Percentiles rank a stretch among this genome's conserved stretches.
phyloP scores from a whole-genome alignment of 495 filamentous ascomycete species.

The Aspergillus baeticus region DNA sequence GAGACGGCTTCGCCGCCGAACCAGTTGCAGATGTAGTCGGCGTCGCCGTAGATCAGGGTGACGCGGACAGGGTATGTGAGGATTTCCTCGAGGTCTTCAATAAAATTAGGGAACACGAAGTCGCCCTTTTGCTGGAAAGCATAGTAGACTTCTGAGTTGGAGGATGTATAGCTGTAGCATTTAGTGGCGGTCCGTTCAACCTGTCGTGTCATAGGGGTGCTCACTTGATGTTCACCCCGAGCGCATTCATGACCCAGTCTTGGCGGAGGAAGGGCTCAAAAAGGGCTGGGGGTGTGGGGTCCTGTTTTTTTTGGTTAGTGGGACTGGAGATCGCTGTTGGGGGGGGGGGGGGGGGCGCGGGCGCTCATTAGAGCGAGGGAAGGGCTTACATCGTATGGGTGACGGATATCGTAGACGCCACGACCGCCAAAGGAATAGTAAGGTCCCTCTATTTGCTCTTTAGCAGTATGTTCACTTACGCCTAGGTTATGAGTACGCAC shows the following conservation, averaged over 20 bases:
- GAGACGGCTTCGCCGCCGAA: conserved; percentile 42
- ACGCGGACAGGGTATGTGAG: conserved; percentile 58
- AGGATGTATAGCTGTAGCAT: conserved; percentile 46
- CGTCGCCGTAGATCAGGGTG: conserved; percentile 64
- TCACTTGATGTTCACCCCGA: conserved; percentile 62
- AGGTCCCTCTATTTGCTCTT: conserved; percentile 25
- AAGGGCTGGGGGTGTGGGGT: conserved; percentile 61
- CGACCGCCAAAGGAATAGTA: conserved; percentile 37
- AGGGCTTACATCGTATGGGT: conserved; percentile 36
- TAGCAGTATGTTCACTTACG: not conserved
- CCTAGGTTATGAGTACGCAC: conserved; percentile 17
- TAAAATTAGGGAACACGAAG: conserved; percentile 48
- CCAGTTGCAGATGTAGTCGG: conserved; percentile 58
- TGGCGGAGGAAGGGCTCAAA: conserved; percentile 63
- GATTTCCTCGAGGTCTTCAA: conserved; percentile 53
- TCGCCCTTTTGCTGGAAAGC: conserved; percentile 55
- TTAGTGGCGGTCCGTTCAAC: no score
- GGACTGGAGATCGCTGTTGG: no score
- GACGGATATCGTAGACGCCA: conserved; percentile 63
- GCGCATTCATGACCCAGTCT: conserved; percentile 53
- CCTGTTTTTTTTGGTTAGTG: conserved; percentile 38
- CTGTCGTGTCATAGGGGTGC: no score
- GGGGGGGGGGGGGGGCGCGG: no score
- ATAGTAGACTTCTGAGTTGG: conserved; percentile 44
- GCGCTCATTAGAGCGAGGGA: no score